A percentile compares a stretch with the other conserved stretches of the same genome.
These are phyloP conservation scores for Fusarium chlamydosporum DNA, from an alignment of 2,329 filamentous ascomycete species.

Conservation along the genomic window DNA sequence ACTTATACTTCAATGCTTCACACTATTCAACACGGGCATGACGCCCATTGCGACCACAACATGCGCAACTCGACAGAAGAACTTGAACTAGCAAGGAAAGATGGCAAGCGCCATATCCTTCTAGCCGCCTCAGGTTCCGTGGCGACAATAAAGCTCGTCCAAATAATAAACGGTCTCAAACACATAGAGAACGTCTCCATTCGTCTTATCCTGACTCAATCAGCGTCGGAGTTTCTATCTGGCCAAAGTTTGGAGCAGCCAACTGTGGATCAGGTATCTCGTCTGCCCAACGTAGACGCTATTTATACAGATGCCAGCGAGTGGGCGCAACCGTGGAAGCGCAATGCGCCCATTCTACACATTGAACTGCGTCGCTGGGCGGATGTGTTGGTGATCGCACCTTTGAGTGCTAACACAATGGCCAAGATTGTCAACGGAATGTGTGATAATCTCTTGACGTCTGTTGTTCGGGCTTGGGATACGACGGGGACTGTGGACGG, in stretches of 20 bases:
- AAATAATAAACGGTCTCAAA: slow-evolving; percentile 73
- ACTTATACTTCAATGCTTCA: slow-evolving; percentile 44
- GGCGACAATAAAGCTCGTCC: slow-evolving; percentile 87
- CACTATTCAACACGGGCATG: slow-evolving; percentile 40
- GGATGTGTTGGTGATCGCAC: slow-evolving; percentile 83
- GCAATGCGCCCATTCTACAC: slow-evolving; percentile 86
- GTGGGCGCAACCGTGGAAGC: slow-evolving; percentile 82
- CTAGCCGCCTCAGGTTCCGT: slow-evolving; percentile 69
- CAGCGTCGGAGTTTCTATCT: slow-evolving; percentile 80
- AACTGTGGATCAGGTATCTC: slow-evolving; percentile 68
- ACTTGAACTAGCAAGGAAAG: slow-evolving; percentile 54
- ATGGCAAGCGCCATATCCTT: slow-evolving; percentile 61
- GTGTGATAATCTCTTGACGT: slow-evolving; percentile 81
- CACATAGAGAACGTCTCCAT: slow-evolving; percentile 75
- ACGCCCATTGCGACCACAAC: slow-evolving; percentile 44
- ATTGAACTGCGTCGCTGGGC: slow-evolving; percentile 88
- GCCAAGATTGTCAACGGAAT: slow-evolving; percentile 87
- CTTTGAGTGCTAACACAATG: slow-evolving; percentile 85
- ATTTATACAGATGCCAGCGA: slow-evolving; percentile 89
- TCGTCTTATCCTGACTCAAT: slow-evolving; percentile 83
- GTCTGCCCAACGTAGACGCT: slow-evolving; percentile 79
- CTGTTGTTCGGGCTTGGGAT: slow-evolving; percentile 90
- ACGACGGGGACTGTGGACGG: slow-evolving; percentile 72
- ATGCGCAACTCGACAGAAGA: slow-evolving; percentile 51
- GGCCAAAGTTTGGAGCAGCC: slow-evolving; percentile 86